Percentiles rank a stretch among this genome's conserved stretches.
Evolutionary conservation across 176 grass and related monocot species (phyloP).

Genomic region (Cymbopogon citratus): DNA sequence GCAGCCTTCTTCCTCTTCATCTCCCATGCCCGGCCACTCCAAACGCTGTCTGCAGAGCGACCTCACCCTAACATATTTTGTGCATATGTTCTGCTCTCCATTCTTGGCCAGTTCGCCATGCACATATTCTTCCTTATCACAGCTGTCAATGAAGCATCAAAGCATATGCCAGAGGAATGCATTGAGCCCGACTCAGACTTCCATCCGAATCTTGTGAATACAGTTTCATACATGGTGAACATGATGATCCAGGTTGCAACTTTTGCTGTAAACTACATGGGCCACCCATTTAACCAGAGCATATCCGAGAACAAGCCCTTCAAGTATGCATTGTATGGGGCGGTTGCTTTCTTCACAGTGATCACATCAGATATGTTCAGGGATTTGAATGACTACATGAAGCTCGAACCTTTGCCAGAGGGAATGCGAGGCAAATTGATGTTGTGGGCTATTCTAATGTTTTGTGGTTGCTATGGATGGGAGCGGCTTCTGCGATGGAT

Average conservation of each 20-base stretch:
- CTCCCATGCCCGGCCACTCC: slow-evolving; percentile 87
- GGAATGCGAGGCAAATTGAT: slow-evolving; percentile 84
- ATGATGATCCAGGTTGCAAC: slow-evolving; percentile 99
- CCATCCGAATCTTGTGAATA: slow-evolving; percentile 88
- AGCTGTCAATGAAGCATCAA: slow-evolving; percentile 81
- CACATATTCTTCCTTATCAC: slow-evolving; percentile 81
- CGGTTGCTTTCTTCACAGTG: slow-evolving; percentile 85
- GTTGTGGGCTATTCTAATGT: slow-evolving; percentile 88
- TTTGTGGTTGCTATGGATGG: slow-evolving; percentile 86
- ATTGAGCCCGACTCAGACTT: slow-evolving; percentile 91
- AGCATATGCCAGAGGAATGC: slow-evolving; percentile 95
- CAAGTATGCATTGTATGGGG: slow-evolving; percentile 73
- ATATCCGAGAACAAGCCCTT: slow-evolving; percentile 97
- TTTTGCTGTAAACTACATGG: slow-evolving; percentile 99
- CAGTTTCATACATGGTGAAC: slow-evolving; percentile 99
- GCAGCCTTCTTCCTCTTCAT: slow-evolving; percentile 98
- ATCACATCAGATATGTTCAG: slow-evolving; percentile 85
- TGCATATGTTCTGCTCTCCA: slow-evolving; percentile 82
- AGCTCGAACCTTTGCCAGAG: slow-evolving; percentile 71
- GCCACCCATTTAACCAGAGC: slow-evolving; percentile 88
- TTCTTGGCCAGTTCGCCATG: slow-evolving; percentile 96
- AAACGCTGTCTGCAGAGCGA: slow-evolving; percentile 67
- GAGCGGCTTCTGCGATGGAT: slow-evolving; percentile 78
- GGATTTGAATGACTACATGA: slow-evolving; percentile 84
- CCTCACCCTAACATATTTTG: slow-evolving; percentile 97